phyloP scores from a whole-genome alignment of 1,284 basidiomycete genomes.

The Omphalotus olearius region DNA sequence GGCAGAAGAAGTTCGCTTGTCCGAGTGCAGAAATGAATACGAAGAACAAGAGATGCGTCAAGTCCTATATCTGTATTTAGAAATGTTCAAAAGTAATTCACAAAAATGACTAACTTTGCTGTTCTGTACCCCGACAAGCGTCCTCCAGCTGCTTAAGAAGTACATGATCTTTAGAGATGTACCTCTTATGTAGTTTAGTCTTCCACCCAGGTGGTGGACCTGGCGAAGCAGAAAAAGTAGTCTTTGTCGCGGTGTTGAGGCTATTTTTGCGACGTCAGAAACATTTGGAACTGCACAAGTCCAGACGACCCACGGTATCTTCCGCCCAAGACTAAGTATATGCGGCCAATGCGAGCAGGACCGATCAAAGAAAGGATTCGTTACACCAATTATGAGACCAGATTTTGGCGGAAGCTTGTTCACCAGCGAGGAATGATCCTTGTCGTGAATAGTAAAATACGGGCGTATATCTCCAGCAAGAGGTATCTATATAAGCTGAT shows the following conservation, averaged over 20 bases:
- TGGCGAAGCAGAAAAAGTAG: constrained; percentile 25
- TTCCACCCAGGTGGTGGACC: constrained; percentile 70
- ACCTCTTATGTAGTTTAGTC: constrained; percentile 76
- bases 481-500: constrained; percentile 55
- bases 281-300: neutral
- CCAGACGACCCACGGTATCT: constrained; percentile 32
- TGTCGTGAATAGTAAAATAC: constrained; percentile 95
- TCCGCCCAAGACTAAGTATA: constrained; percentile 63
- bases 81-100: neutral
- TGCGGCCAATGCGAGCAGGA: constrained; percentile 93
- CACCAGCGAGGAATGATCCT: constrained; percentile 73
- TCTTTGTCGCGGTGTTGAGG: constrained; percentile 10
- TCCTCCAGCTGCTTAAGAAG: constrained; percentile 68
- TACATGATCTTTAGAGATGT: constrained; percentile 80
- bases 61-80: constrained; percentile 38
- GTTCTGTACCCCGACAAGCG: constrained; percentile 45
- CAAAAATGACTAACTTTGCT: constrained; percentile 42
- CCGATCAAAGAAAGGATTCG: constrained; percentile 91
- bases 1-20: constrained; percentile 91
- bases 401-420: constrained; percentile 82
- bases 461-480: constrained; percentile 85
- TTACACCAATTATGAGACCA: constrained; percentile 86
- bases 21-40: constrained; percentile 83
- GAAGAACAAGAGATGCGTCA: constrained; percentile 64
- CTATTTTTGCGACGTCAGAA: neutral